Evolutionary conservation across 2,329 filamentous ascomycete genomes (phyloP).

Genomic region (Aspergillus flavus): DNA sequence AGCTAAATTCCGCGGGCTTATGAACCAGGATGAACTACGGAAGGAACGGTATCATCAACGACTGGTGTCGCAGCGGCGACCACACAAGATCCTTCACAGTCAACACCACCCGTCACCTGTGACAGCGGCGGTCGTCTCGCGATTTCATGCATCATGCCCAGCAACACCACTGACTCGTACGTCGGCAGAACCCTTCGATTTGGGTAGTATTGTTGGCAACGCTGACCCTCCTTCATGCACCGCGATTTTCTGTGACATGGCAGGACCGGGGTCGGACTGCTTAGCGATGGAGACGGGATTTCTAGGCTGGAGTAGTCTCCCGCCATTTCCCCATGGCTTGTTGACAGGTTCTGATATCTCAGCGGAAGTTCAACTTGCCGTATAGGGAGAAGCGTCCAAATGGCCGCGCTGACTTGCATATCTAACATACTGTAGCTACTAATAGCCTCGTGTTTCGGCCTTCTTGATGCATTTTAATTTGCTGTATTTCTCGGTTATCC

Average conservation of each 20-base stretch:
- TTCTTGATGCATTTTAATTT: conserved; percentile 3
- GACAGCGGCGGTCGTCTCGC: conserved; percentile 13
- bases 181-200: conserved; percentile 23
- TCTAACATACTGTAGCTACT: conserved; percentile 11
- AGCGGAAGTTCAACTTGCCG: conserved; percentile 23
- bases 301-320: conserved; percentile 22
- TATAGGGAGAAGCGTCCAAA: conserved; percentile 12
- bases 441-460: conserved; percentile 4
- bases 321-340: conserved; percentile 19
- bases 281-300: conserved; percentile 23
- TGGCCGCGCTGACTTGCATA: conserved; percentile 14
- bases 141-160: conserved; percentile 17
- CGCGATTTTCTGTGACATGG: conserved; percentile 32
- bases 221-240: conserved; percentile 27
- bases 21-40: conserved; percentile 27
- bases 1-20: conserved; percentile 33
- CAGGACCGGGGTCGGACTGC: conserved; percentile 22
- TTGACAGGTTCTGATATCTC: conserved; percentile 20
- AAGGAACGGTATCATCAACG: conserved; percentile 23
- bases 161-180: conserved; percentile 20
- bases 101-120: conserved; percentile 16
- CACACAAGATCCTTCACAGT: conserved; percentile 17
- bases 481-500: conserved; percentile 6
- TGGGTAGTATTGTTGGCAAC: conserved; percentile 31
- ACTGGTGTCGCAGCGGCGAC: conserved; percentile 17